Evolutionary conservation across 768 basidiomycete species (phyloP).

Genomic region (Calocybe cyanea): DNA sequence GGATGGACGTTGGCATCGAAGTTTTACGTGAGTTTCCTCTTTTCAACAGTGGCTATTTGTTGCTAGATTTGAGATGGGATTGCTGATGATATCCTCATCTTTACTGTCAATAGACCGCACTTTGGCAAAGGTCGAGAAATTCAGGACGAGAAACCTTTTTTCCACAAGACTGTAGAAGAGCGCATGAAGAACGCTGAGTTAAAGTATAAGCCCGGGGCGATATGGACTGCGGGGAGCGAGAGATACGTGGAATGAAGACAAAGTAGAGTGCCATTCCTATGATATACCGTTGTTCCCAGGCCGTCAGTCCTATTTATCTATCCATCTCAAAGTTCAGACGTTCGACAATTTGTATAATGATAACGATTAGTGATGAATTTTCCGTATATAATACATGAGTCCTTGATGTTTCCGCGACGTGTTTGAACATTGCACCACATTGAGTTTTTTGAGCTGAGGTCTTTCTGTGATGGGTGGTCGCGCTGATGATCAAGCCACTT

Average conservation of each 20-base stretch:
- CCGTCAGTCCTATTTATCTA: no score
- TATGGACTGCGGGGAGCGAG: constrained; percentile 44
- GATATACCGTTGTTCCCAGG: neutral
- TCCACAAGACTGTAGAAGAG: constrained; percentile 61
- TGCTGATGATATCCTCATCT: neutral
- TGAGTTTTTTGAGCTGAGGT: no score
- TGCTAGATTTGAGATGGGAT: neutral
- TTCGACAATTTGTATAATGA: no score
- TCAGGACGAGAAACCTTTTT: constrained; percentile 40
- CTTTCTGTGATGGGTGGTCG: no score
- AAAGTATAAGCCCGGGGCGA: constrained; percentile 58
- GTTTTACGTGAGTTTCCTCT: constrained; percentile 44
- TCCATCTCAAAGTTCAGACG: no score
- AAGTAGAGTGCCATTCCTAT: neutral
- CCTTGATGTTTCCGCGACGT: no score
- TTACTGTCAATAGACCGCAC: constrained; percentile 36
- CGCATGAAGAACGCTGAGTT: constrained; percentile 46
- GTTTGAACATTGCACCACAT: no score
- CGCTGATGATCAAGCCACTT: no score
- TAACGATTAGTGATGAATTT: no score
- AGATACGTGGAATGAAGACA: constrained; percentile 33
- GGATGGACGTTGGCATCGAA: constrained; percentile 48
- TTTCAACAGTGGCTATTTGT: neutral
- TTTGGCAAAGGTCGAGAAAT: constrained; percentile 57
- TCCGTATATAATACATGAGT: no score